Evolutionary conservation across 2,329 filamentous ascomycete species (phyloP), one percentile per base, ranked within the genome.

Genomic region (Drechmeria coniospora): DNA sequence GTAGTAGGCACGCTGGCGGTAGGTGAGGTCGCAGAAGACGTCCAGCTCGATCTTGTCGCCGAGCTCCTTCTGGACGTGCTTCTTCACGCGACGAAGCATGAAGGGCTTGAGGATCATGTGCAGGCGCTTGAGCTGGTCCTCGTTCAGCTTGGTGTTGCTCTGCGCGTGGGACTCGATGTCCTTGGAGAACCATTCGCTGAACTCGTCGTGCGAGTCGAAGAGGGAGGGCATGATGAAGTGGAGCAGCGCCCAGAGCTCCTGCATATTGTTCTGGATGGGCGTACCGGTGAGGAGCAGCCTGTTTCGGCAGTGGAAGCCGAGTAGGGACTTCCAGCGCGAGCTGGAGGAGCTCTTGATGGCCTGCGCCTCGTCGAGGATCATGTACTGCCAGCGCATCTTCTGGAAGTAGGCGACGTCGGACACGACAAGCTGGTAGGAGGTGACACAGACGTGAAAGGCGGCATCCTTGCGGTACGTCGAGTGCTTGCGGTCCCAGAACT

Each of bases 141-240:
- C 90, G 46, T 98, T 98, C 33, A 98, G 76, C 51, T 95, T 95
- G n/a, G 87, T 95, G 49, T 98, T 95, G 53, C 84, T 94, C 57
- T 94, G 87, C 1, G 90, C 90, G 50, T 98, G 90, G 21, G 86
- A 95, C 55, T 98, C 90, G 36, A 98, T 98, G 41, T 90, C 82
- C 56, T 90, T 90, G 29, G 80, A 87, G 51, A 92, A 92, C 82
- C 82, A 92, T 43, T 90, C 82, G 57, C 79, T 87, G 47, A 92
- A 92, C 46, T 90, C 82, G 46, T 92, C 82, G 54, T 90, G 82
- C 1, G 79, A 87, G 53, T 90, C 90, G 54, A 98, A 98, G 28
- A 98, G 65, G 23, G 82, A 93, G n/a, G 90, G 90, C 90, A 98
- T 95, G 59, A 95, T 95, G 60, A 98, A 98, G 65, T 98, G 90